Evolutionary conservation across 2,329 filamentous ascomycete genomes (phyloP).

Genomic region (Eutypa lata): DNA sequence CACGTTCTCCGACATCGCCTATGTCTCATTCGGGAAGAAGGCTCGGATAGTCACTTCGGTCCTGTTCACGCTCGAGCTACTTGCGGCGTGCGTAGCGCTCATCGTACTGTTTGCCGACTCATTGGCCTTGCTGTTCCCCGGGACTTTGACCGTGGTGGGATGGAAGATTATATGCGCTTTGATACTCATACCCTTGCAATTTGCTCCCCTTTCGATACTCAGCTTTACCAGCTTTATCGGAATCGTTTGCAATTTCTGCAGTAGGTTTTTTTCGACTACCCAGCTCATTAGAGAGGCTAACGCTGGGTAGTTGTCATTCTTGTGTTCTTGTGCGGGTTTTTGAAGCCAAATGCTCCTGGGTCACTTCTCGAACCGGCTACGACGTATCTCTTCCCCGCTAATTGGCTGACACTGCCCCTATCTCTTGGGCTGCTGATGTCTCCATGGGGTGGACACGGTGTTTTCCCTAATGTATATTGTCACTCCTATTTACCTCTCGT

Average conservation of each 20-base stretch:
- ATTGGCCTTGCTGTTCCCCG: constrained; percentile 73
- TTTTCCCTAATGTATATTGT: constrained; percentile 71
- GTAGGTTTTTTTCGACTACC: constrained; percentile 49
- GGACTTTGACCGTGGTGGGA: constrained; percentile 57
- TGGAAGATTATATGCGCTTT: constrained; percentile 87
- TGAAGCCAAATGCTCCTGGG: constrained; percentile 75
- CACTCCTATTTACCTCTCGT: not conserved
- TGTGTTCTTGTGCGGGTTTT: constrained; percentile 79
- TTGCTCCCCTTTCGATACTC: constrained; percentile 76
- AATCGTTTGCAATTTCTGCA: constrained; percentile 85
- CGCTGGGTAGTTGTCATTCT: constrained; percentile 68
- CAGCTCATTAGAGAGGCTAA: constrained; percentile 7
- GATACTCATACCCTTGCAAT: constrained; percentile 77
- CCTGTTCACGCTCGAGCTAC: constrained; percentile 81
- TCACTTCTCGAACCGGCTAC: constrained; percentile 77
- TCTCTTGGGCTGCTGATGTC: constrained; percentile 89
- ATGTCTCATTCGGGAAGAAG: constrained; percentile 79
- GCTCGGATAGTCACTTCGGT: constrained; percentile 80
- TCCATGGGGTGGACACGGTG: constrained; percentile 60
- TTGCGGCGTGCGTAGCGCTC: constrained; percentile 57
- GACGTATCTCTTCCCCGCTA: constrained; percentile 78
- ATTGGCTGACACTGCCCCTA: constrained; percentile 83
- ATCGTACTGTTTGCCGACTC: constrained; percentile 72
- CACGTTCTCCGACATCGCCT: constrained; percentile 92
- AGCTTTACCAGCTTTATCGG: constrained; percentile 90